phyloP scores from a whole-genome alignment of 495 filamentous ascomycete species.

The Viridothelium virens region DNA sequence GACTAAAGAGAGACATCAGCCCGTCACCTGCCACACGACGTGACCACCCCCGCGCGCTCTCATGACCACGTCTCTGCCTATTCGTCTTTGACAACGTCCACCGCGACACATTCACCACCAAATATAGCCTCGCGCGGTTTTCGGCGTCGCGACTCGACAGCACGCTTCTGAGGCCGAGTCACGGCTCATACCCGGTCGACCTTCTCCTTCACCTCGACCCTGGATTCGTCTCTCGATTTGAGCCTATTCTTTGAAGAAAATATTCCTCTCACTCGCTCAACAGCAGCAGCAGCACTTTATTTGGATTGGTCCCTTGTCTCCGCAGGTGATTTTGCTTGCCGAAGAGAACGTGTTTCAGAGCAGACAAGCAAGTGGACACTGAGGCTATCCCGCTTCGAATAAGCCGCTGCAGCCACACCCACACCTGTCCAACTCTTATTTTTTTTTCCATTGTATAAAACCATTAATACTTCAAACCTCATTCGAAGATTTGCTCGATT shows the following conservation, averaged over 20 bases:
- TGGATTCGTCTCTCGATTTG: not conserved
- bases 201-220: not conserved
- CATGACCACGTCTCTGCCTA: not conserved
- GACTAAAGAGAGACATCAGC: slow-evolving; percentile 5
- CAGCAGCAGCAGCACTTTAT: not conserved
- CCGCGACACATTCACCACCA: not conserved
- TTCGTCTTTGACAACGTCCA: not conserved
- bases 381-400: slow-evolving; percentile 5
- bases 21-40: slow-evolving; percentile 3
- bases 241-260: not conserved
- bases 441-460: not conserved
- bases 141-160: slow-evolving; percentile 4
- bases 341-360: not conserved
- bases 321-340: not conserved
- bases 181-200: not conserved
- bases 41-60: slow-evolving; percentile 1
- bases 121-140: not conserved
- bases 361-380: slow-evolving; percentile 1
- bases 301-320: not conserved
- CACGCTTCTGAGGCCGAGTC: not conserved
- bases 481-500: not conserved
- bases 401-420: slow-evolving; percentile 2
- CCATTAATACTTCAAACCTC: not conserved
- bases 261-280: not conserved
- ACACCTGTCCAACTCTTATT: not conserved